Evolutionary conservation across 2,329 filamentous ascomycete genomes (phyloP), one percentile per base, ranked within the genome.

Genomic region (Fusarium sarcochroum): DNA sequence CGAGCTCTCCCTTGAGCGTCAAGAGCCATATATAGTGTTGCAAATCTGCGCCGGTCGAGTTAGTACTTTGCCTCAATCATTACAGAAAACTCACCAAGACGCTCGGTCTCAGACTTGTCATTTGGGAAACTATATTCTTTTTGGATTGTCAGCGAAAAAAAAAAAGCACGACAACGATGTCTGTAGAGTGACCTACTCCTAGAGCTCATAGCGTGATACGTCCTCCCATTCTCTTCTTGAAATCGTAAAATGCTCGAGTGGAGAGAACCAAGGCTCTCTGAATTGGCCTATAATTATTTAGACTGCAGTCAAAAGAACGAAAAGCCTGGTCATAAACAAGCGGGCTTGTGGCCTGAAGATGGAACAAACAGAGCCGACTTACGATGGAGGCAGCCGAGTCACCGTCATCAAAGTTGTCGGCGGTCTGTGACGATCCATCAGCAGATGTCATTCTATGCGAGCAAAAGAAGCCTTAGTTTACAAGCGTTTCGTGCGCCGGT

Each of bases 11-110:
- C 1, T 55, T 56, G 3, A 62, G 57, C 0, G 58, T 62, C 5
- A 62, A 17, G 6, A 62, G 58, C 47, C 58, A 62, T 1, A 62
- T 46, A 9, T 62, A 61, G 5, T 62, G 57, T 15, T 62, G 58
- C 3, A 62, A n/a, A n/a, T 61, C 58, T 58, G 4, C 4, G n/a
- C n/a, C n/a, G n/a, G n/a, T n/a, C n/a, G n/a, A n/a, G n/a, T n/a
- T n/a, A n/a, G n/a, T n/a, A n/a, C n/a, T n/a, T n/a, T n/a, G n/a
- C n/a, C n/a, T n/a, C n/a, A n/a, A n/a, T n/a, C n/a, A n/a, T n/a
- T n/a, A n/a, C n/a, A n/a, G n/a, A n/a, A n/a, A 2, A 5, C 3
- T 14, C 1, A 61, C 58, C 58, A 2, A 62, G 14, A 1, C 56
- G 58, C 6, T 55, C 58, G 9, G n/a, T 63, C 9, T 63, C 59